Conservation (phyloP, 2,329 filamentous ascomycete genomes). For the Stromatinia cepivora region DNA sequence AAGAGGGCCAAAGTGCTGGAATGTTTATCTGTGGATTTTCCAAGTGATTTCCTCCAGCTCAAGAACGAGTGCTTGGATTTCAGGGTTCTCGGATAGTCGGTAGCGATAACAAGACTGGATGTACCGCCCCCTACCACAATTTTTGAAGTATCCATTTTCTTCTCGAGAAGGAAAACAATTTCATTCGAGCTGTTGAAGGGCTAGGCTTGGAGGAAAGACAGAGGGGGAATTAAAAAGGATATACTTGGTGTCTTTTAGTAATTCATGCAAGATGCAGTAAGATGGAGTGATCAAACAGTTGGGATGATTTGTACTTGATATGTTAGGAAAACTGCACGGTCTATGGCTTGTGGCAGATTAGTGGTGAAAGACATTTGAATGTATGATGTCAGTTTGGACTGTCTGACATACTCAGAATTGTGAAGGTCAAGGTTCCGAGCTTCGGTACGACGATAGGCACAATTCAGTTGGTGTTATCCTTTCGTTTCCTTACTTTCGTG, state of each 20-base stretch:
- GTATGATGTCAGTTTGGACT: neutral
- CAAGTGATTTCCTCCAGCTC: slow-evolving; percentile 44
- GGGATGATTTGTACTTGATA: neutral
- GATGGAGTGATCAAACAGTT: neutral
- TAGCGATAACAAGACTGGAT: slow-evolving; percentile 39
- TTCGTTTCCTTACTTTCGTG: neutral
- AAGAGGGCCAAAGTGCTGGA: slow-evolving; percentile 28
- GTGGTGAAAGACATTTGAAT: neutral
- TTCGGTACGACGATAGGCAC: neutral
- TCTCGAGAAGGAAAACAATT: neutral
- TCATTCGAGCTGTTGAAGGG: neutral
- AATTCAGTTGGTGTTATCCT: neutral
- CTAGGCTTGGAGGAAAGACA: neutral
- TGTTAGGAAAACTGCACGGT: neutral
- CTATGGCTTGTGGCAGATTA: neutral
- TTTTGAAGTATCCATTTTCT: neutral
- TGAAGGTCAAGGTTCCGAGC: neutral
- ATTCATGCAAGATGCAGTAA: neutral
- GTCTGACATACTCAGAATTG: neutral
- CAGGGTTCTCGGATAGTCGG: slow-evolving; percentile 37
- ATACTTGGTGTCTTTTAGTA: neutral
- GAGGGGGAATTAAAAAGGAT: neutral
- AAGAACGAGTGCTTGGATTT: slow-evolving; percentile 46
- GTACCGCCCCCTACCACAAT: neutral
- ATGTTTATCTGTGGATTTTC: slow-evolving; percentile 43